Evolutionary conservation across 2,329 filamentous ascomycete genomes (phyloP), one percentile per base, ranked within the genome.

Genomic region (Cladosporium halotolerans): DNA sequence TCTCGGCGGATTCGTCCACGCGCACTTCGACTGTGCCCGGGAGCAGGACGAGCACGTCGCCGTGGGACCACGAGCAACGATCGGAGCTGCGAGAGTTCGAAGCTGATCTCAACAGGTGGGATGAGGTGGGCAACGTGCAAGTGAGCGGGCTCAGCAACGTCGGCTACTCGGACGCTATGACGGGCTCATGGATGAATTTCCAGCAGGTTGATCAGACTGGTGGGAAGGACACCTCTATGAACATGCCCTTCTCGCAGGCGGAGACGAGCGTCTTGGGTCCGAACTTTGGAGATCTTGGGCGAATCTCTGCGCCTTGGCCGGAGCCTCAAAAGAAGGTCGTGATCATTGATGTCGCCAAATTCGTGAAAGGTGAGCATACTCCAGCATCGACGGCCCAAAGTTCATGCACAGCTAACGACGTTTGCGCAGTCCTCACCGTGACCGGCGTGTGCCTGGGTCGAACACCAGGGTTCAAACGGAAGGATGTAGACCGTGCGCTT

Each of bases 391-490:
- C 3, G 16, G 16, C 16, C 16, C 16, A 18, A 18, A 18, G 16
- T 3, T 18, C 16, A 18, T 18, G 36, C 13, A 4, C 28, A 31
- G 45, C 51, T 53, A 18, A 18, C 3, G 13, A 54, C 52, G 3
- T 34, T 34, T 40, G 16, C 52, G 16, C 51, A 65, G 58, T 49
- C 46, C 64, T 73, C 57, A 70, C 60, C n/a, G 49, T 65, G 33
- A 62, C 66, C 31, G 67, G 60, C 14, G 66, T 74, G 19, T 76
- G 74, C 56, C 64, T 76, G 9, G 73, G 73, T n/a, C 66, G 72
- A 32, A 62, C 70, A 8, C 72, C 74, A 3, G 73, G 73, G 1
- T 76, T 72, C 55, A 66, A 71, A 55, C 65, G 68, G 44, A 67
- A 67, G 42, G 70, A 74, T 59, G 66, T 76, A 11, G 73, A 76